A percentile compares a stretch with the other conserved stretches of the same genome.
phyloP scores from a whole-genome alignment of 495 filamentous ascomycete species.

The Penicillium canariense region DNA sequence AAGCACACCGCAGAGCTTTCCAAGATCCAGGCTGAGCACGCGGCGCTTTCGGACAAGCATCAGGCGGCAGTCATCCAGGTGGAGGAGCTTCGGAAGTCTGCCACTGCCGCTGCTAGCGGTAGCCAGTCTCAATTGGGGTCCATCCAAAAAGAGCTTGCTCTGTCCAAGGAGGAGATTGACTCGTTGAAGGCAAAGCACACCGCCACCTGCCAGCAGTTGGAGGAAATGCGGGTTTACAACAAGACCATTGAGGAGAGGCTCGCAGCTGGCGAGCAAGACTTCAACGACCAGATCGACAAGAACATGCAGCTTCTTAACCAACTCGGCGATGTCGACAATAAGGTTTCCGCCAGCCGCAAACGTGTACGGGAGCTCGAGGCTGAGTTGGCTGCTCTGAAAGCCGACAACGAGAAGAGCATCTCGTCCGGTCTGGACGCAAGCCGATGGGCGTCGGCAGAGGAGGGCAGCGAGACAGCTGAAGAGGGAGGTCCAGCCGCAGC shows the following conservation, averaged over 20 bases:
- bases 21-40: slow-evolving; percentile 33
- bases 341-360: slow-evolving; percentile 38
- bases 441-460: slow-evolving; percentile 42
- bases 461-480: slow-evolving; percentile 30
- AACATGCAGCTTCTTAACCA: slow-evolving; percentile 49
- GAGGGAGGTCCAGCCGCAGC: slow-evolving; percentile 38
- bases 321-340: slow-evolving; percentile 41
- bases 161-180: slow-evolving; percentile 35
- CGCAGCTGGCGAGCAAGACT: slow-evolving; percentile 34
- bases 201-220: slow-evolving; percentile 29
- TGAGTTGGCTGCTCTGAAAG: slow-evolving; percentile 41
- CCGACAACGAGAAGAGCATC: slow-evolving; percentile 27
- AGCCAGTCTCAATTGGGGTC: slow-evolving; percentile 37
- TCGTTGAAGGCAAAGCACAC: slow-evolving; percentile 35
- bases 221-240: slow-evolving; percentile 31
- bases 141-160: slow-evolving; percentile 33
- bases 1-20: slow-evolving; percentile 35
- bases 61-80: slow-evolving; percentile 27
- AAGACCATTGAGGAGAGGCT: slow-evolving; percentile 38
- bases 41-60: slow-evolving; percentile 34
- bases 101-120: slow-evolving; percentile 23
- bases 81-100: slow-evolving; percentile 37
- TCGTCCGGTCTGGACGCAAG: slow-evolving; percentile 37
- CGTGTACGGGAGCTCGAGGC: slow-evolving; percentile 48
- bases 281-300: slow-evolving; percentile 49